Evolutionary conservation across 805 yeast species (phyloP), one percentile per base, ranked within the genome.

Genomic region (Candida stauntonica): DNA sequence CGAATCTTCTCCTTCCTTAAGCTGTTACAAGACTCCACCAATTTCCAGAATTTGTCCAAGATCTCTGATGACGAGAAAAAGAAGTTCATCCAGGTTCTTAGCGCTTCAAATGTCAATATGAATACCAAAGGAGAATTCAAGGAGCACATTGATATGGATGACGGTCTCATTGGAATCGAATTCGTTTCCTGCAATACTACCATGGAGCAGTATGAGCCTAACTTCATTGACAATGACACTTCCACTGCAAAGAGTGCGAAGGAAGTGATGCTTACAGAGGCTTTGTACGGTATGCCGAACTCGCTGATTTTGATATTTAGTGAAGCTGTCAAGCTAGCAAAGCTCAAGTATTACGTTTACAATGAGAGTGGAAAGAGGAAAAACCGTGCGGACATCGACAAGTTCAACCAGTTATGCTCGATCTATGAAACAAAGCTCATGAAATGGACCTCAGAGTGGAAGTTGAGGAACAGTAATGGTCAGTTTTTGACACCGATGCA

Each of bases 281-380:
- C 89, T 0, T 65, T 86, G 35, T 86, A 85, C 56, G 95, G 95
- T 1, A 64, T 87, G 39, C 95, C 96, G 7, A 86, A 84, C 52
- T 82, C 95, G 3, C 64, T 87, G 30, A 80, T 86, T 39, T 51
- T 79, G 17, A 62, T 86, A 38, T 85, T 87, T 60, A 74, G 83
- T 41, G 86, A 82, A 45, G 79, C 84, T 13, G 86, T 83, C 2
- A 76, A 76, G 42, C 57, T 85, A 26, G 68, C 84, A 14, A 68
- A 89, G 36, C 73, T 77, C 42, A 81, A 78, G 41, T 71, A 76
- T 40, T 75, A 74, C 51, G 73, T 60, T 33, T 36, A 37, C 16
- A 11, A 21, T 21, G 11, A n/a, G n/a, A n/a, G n/a, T n/a, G 31
- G 29, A 11, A 28, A 29, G 20, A 34, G 11, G 14, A 8, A 19